phyloP scores from a whole-genome alignment of 2,329 filamentous ascomycete species.

The Aureobasidium leucospermi region DNA sequence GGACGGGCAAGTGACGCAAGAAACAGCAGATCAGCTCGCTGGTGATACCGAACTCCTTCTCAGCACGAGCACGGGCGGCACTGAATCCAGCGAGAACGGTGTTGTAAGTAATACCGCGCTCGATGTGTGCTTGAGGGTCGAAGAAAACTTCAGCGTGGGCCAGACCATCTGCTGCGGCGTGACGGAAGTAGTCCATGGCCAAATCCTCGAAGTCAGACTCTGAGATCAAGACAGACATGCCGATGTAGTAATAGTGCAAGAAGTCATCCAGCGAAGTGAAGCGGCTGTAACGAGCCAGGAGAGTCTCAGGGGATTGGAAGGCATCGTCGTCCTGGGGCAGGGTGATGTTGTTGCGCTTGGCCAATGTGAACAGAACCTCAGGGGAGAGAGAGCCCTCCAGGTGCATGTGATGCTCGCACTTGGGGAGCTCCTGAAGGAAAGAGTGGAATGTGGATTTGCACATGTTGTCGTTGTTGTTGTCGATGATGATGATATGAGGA shows the following conservation, averaged over 20 bases:
- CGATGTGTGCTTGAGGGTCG: conserved; percentile 68
- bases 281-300: conserved; percentile 56
- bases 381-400: conserved; percentile 70
- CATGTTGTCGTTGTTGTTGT: conserved; percentile 17
- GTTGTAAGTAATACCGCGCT: conserved; percentile 54
- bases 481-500: not conserved
- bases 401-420: conserved; percentile 77
- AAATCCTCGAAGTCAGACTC: conserved; percentile 64
- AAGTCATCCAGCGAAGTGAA: conserved; percentile 72
- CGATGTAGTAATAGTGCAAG: conserved; percentile 70
- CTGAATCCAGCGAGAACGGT: conserved; percentile 59
- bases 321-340: conserved; percentile 52
- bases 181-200: conserved; percentile 63
- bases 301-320: conserved; percentile 53
- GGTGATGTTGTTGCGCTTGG: conserved; percentile 56
- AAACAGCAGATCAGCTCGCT: conserved; percentile 65
- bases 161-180: conserved; percentile 57
- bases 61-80: conserved; percentile 53
- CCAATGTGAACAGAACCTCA: conserved; percentile 61
- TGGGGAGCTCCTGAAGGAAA: conserved; percentile 61
- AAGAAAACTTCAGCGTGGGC: conserved; percentile 73
- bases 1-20: conserved; percentile 59
- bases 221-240: conserved; percentile 61
- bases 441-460: conserved; percentile 49
- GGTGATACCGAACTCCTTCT: conserved; percentile 56